Evolutionary conservation across 2,329 filamentous ascomycete genomes (phyloP), one percentile per base, ranked within the genome.

Genomic region (Cercospora sp.): DNA sequence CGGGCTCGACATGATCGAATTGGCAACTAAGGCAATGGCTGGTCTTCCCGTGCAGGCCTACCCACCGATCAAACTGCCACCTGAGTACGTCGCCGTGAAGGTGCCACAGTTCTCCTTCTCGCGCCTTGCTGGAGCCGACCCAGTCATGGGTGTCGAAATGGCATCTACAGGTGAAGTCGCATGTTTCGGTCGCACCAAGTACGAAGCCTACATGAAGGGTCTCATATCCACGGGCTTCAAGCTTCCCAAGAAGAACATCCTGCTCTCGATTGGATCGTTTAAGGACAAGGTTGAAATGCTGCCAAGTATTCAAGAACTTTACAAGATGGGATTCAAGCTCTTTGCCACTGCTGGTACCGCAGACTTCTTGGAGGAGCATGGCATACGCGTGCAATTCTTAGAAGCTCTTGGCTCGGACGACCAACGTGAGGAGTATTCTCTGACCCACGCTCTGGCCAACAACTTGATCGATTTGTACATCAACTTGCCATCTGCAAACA

Each of bases 81-180:
- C 90, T 12, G 88, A 95, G 79, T 94, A 93, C 73, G 94, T 99
- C 61, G 95, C 92, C 82, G 92, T 97, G 79, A 99, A 99, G 85
- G 95, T 98, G 37, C 95, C 95, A 1, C 95, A 99, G 80, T 99
- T 99, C 86, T 97, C 93, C 73, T 99, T 99, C 89, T 97, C 95
- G 28, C 91, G 95, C 78, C 88, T 99, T 16, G 97, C 94, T 40
- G 95, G 95, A 57, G 95, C 95, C 5, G 95, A 99, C 79, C 95
- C 95, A 16, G 94, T 99, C 55, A 87, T 97, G 69, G 95, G 95
- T 82, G 95, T 99, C 6, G 95, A 99, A 83, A 99, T 99, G 95
- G 95, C 95, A 18, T 98, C 95, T 4, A 99, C 95, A 69, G 95
- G 95, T 80, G 95, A 99, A 82, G 95, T 99, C 74, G 95, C 95